Evolutionary conservation across 306 rosid species (phyloP).

Genomic region (Rosa chinensis): DNA sequence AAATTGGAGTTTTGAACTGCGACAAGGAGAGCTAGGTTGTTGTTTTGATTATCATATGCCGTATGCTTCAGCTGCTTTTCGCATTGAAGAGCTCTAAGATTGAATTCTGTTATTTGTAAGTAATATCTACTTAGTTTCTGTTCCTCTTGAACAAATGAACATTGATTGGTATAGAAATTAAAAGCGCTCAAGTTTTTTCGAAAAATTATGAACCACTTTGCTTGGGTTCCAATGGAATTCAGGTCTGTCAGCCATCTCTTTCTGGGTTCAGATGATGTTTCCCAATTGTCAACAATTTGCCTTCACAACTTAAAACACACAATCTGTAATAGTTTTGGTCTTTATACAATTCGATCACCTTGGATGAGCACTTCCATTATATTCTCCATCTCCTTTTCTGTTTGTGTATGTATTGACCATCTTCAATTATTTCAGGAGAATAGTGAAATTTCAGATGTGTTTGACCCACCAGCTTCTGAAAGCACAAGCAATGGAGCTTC

Average conservation of each 20-base stretch:
- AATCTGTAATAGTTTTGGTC: background rate
- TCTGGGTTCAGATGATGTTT: background rate
- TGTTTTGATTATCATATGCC: background rate
- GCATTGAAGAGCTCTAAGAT: background rate
- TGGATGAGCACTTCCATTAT: background rate
- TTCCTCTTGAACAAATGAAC: background rate
- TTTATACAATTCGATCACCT: too few relatives aligned
- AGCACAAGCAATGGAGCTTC: too few relatives aligned
- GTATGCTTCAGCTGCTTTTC: background rate
- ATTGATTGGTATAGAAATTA: background rate
- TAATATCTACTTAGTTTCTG: background rate
- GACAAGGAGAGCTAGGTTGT: background rate
- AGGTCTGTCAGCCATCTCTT: slow-evolving; percentile 38
- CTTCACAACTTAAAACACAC: too few relatives aligned
- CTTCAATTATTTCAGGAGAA: slow-evolving; percentile 44
- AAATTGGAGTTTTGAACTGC: background rate
- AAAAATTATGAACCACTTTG: slow-evolving; percentile 41
- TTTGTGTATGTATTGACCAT: background rate
- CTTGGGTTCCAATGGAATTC: slow-evolving; percentile 37
- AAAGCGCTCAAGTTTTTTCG: slow-evolving; percentile 25
- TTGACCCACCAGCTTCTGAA: slow-evolving; percentile 24
- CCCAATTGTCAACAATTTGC: background rate
- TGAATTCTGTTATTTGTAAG: background rate
- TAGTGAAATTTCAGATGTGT: slow-evolving; percentile 36
- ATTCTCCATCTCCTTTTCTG: background rate